Evolutionary conservation across 768 basidiomycete species (phyloP).

Genomic region (Leucocoprinus leucothites): DNA sequence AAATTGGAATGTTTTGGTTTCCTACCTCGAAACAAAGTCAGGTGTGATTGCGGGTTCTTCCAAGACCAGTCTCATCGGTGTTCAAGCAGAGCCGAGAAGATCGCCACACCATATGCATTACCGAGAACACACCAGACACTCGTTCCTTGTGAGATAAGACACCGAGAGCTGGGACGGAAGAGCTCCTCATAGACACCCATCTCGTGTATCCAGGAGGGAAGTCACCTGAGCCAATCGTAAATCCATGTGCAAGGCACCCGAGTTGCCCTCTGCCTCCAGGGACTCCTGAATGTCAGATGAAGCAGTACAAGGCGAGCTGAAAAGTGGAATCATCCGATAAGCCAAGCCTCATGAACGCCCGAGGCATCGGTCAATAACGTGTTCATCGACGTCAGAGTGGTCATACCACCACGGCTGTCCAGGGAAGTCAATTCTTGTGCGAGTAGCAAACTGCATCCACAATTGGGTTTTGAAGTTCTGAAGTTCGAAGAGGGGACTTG

Average conservation of each 20-base stretch:
- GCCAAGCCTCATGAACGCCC: not conserved
- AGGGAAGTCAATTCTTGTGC: not conserved
- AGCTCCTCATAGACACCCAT: not conserved
- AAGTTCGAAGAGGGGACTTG: not conserved
- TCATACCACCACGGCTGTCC: constrained; percentile 6
- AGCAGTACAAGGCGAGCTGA: not conserved
- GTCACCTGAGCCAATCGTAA: not conserved
- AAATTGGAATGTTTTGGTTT: not conserved
- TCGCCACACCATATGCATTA: not conserved
- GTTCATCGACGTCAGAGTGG: not conserved
- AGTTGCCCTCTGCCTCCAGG: not conserved
- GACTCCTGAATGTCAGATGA: not conserved
- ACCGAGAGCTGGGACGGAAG: not conserved
- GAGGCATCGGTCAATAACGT: not conserved
- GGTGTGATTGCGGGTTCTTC: no score
- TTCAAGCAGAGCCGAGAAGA: not conserved
- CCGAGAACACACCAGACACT: not conserved
- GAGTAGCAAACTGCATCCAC: not conserved
- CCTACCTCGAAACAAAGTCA: not conserved
- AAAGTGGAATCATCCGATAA: not conserved
- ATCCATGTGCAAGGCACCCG: not conserved
- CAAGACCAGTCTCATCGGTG: not conserved
- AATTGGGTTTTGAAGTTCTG: not conserved
- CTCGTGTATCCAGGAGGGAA: not conserved
- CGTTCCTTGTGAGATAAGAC: no score